Conservation (phyloP, 2,329 filamentous ascomycete species). For the Alternaria sp. region DNA sequence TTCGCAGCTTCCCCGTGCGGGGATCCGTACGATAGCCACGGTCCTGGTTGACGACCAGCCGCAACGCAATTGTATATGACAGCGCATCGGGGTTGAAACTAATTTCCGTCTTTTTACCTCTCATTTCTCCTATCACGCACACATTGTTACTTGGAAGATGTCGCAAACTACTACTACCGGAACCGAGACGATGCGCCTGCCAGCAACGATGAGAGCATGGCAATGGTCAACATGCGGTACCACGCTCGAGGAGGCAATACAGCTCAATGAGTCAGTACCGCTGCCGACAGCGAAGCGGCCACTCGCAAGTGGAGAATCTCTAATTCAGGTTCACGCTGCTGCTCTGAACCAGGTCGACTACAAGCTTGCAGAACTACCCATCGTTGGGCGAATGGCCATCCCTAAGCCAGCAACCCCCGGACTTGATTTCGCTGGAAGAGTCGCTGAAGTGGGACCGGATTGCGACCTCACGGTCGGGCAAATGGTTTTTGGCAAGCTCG, state of each 20-base stretch:
- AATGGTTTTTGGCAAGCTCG: constrained; percentile 31
- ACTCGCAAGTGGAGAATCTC: constrained; percentile 16
- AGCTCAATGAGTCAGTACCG: constrained; percentile 9
- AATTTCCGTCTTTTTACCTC: neutral
- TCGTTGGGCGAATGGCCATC: constrained; percentile 25
- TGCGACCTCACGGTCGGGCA: constrained; percentile 16
- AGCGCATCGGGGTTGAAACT: neutral
- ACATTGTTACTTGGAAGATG: neutral
- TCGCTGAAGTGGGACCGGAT: constrained; percentile 11
- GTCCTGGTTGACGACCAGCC: constrained; percentile 3
- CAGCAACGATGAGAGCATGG: constrained; percentile 32
- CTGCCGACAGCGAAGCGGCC: constrained; percentile 5
- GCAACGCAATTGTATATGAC: constrained; percentile 1
- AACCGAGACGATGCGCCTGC: constrained; percentile 5
- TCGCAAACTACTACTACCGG: constrained; percentile 1
- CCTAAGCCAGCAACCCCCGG: constrained; percentile 31
- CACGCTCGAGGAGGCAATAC: constrained; percentile 20
- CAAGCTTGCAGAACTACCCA: constrained; percentile 26
- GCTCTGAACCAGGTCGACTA: constrained; percentile 34
- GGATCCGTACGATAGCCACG: constrained; percentile 6
- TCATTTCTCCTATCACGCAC: neutral
- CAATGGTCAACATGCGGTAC: constrained; percentile 22
- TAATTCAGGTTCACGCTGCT: constrained; percentile 23
- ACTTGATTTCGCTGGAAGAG: constrained; percentile 25
- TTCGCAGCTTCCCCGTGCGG: constrained; percentile 7